Evolutionary conservation across 768 basidiomycete species (phyloP), one percentile per base, ranked within the genome.

Genomic region (Hericium rajendrae): DNA sequence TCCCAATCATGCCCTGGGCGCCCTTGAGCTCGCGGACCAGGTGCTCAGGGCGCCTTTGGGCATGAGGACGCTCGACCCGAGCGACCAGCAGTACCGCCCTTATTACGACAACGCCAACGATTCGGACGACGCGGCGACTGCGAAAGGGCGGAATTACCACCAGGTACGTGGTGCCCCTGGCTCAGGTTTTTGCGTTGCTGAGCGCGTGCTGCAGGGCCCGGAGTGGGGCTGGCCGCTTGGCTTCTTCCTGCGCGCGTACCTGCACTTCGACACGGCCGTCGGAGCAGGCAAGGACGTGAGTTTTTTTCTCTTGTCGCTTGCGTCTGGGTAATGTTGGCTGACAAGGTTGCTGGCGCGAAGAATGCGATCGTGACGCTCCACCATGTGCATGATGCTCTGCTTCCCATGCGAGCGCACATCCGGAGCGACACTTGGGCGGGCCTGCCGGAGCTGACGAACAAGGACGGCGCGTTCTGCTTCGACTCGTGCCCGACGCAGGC

Each of bases 221-320:
- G 91, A 94, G 67, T 97, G 92, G 93, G 88, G 86, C 10, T 95
- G 93, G 92, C 92, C 92, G 11, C 72, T 92, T 48, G 97, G 97
- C 3, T 98, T 93, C 74, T 97, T 97, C 79, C 72, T 98, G 60
- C 84, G 92, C 52, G 93, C 97, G 0, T 97, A 92, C 71, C 78
- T 97, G 48, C 71, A 91, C 68, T 98, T 98, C 69, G 92, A 97
- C 68, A 81, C 76, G 12, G 72, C 73, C 12, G 80, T 76, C 15
- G 91, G 90, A 2, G 73, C 70, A 10, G 88, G 87, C 22, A 82
- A 84, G 69, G 70, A 83, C 67, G 91, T 91, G 58, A 56, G 84
- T 74, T 18, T 52, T 53, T 43, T 51, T 53, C 41, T n/a, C 38
- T 37, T 2, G n/a, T 26, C 13, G 6, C 32, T 6, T 40, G 26